Percentiles rank a stretch among this genome's conserved stretches.
phyloP scores from a whole-genome alignment of 2,329 filamentous ascomycete genomes.

The Emydomyces testavorans region DNA sequence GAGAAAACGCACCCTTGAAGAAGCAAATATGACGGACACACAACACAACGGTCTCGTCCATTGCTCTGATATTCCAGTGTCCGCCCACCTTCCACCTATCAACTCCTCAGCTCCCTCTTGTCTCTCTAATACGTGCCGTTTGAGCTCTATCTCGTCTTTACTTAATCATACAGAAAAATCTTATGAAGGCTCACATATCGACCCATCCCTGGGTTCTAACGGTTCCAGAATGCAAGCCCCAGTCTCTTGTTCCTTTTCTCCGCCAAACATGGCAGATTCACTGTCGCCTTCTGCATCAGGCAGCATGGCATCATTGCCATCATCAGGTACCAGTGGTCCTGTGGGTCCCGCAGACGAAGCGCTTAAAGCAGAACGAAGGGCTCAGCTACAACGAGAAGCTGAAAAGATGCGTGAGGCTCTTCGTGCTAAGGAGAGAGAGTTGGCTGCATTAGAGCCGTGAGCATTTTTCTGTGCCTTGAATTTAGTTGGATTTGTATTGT shows the following conservation, averaged over 20 bases:
- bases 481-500: no score
- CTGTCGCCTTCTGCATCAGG: conserved; percentile 19
- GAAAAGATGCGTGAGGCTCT: conserved; percentile 64
- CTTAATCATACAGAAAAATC: conserved; percentile 45
- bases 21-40: conserved; percentile 24
- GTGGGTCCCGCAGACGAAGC: conserved; percentile 36
- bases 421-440: conserved; percentile 60
- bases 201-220: conserved; percentile 30
- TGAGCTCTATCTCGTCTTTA: conserved; percentile 66
- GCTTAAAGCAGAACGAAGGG: conserved; percentile 50
- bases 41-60: conserved; percentile 18
- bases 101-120: conserved; percentile 18
- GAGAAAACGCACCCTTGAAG: conserved; percentile 30
- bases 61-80: conserved; percentile 25
- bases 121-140: conserved; percentile 42
- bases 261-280: conserved; percentile 7
- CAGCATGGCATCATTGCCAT: conserved; percentile 23
- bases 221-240: conserved; percentile 18
- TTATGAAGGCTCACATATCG: conserved; percentile 29
- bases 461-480: conserved; percentile 9
- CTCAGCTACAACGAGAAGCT: conserved; percentile 58
- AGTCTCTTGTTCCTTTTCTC: conserved; percentile 17
- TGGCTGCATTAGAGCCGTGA: conserved; percentile 43
- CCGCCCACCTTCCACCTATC: conserved; percentile 32
- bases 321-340: not conserved